phyloP scores from a whole-genome alignment of 306 rosid species.

The Vigna mungo region DNA sequence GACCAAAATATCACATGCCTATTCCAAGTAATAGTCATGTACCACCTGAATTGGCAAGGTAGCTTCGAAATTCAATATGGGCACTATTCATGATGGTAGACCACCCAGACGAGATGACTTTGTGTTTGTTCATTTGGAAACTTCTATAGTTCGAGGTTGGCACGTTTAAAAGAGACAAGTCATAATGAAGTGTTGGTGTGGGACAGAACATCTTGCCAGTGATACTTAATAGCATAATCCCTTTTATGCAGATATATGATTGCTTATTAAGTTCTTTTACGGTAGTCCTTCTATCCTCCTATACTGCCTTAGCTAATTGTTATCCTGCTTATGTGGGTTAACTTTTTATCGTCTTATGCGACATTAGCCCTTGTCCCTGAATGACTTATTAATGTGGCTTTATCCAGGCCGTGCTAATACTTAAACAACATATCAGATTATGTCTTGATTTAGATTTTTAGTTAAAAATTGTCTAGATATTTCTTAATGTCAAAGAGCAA shows the following conservation, averaged over 20 bases:
- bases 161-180: constrained; percentile 28
- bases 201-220: constrained; percentile 21
- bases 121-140: constrained; percentile 62
- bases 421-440: background rate
- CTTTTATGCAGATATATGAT: constrained; percentile 8
- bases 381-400: background rate
- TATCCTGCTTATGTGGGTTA: constrained; percentile 7
- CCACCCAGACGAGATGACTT: constrained; percentile 71
- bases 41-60: constrained; percentile 77
- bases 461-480: background rate
- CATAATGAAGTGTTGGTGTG: background rate
- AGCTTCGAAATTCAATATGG: constrained; percentile 71
- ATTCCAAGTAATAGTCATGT: constrained; percentile 68
- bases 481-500: constrained; percentile 1
- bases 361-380: background rate
- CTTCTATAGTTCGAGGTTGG: background rate
- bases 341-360: constrained; percentile 18
- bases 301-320: constrained; percentile 2
- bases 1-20: constrained; percentile 60
- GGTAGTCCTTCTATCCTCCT: background rate
- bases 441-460: background rate
- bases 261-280: background rate
- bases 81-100: constrained; percentile 64
- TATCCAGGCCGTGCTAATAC: background rate
- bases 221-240: constrained; percentile 17